These are phyloP conservation scores for Yarrowia galli DNA, from an alignment of 1,139 yeast genomes.

Conservation along the genomic window DNA sequence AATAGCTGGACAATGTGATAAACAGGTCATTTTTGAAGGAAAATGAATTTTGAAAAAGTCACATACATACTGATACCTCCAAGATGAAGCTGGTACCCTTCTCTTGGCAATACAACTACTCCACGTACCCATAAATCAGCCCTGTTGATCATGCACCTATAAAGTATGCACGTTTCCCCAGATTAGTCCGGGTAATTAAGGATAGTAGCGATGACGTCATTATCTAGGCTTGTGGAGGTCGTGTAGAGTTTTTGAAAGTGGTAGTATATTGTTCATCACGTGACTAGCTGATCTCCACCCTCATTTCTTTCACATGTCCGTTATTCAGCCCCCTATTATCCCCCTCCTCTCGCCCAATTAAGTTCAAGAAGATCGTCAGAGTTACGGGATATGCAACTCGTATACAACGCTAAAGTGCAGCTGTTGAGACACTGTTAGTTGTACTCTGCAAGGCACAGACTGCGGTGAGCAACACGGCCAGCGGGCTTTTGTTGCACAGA, in stretches of 20 bases:
- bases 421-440: background rate
- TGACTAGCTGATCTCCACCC: background rate
- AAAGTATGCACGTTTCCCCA: slow-evolving; percentile 13
- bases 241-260: background rate
- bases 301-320: background rate
- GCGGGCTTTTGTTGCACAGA: no score
- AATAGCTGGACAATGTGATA: no score
- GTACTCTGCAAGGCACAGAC: background rate
- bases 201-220: no score
- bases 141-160: background rate
- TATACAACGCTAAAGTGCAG: slow-evolving; percentile 26
- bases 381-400: slow-evolving; percentile 24
- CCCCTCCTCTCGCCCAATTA: background rate
- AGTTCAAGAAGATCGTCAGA: background rate
- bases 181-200: slow-evolving; percentile 15
- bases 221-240: background rate
- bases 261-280: background rate
- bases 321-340: background rate
- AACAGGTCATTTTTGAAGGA: no score
- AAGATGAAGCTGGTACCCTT: no score
- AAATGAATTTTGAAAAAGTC: no score
- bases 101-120: no score
- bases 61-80: no score
- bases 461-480: no score
- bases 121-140: no score